These are phyloP conservation scores for Yamagishiella unicocca DNA, from an alignment of 139 green algal species.

Conservation along the genomic window DNA sequence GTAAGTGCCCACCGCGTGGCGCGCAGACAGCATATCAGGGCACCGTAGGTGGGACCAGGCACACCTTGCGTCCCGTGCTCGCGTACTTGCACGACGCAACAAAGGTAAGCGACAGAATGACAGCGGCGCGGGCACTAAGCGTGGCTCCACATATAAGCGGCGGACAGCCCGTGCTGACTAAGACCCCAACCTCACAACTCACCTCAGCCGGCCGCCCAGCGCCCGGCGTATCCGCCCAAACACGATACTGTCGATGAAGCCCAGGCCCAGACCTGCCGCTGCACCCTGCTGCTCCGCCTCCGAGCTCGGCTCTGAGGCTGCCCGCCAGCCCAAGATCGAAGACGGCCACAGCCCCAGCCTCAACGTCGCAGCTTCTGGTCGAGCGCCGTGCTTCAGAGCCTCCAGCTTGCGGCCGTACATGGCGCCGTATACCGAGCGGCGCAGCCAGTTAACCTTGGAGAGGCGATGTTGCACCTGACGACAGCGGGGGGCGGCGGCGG, in stretches of 20 bases:
- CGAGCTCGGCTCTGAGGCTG: neutral
- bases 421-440: neutral
- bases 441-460: neutral
- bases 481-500: no score
- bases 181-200: neutral
- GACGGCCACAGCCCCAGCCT: neutral
- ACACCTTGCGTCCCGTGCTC: no score
- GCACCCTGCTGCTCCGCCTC: neutral
- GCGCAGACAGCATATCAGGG: no score
- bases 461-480: constrained; percentile 37
- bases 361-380: neutral
- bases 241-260: constrained; percentile 78
- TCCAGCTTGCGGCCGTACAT: neutral
- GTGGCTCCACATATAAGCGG: no score
- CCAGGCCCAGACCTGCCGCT: neutral
- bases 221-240: constrained; percentile 84
- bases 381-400: neutral
- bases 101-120: no score
- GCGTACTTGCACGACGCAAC: no score
- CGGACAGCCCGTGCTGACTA: no score
- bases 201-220: constrained; percentile 74
- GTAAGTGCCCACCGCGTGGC: no score
- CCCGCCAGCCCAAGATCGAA: neutral
- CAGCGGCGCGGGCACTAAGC: no score
- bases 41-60: no score